Evolutionary conservation across 2,329 filamentous ascomycete genomes (phyloP).

Genomic region (Diaporthe ampelina): DNA sequence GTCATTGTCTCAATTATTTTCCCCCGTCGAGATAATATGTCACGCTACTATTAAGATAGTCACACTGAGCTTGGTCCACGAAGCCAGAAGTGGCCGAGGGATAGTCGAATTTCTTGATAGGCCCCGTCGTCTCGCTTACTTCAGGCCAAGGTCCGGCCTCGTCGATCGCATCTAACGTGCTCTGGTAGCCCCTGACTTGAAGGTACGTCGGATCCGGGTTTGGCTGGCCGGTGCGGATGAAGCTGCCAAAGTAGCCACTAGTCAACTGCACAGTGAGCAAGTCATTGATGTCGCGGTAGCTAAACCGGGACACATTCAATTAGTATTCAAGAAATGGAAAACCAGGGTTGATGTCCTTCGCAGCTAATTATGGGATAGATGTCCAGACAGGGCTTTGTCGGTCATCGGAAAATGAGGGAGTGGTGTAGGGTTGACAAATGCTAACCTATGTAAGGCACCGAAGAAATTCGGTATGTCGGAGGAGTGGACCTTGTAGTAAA

Average conservation of each 20-base stretch:
- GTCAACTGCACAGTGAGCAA: slow-evolving; percentile 23
- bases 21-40: slow-evolving; percentile 13
- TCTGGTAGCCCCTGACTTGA: slow-evolving; percentile 6
- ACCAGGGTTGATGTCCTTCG: background rate
- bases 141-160: slow-evolving; percentile 3
- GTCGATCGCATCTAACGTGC: background rate
- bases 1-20: background rate
- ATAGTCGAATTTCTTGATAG: slow-evolving; percentile 9
- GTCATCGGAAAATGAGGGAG: background rate
- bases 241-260: slow-evolving; percentile 9
- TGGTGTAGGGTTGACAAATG: too few species aligned
- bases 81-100: background rate
- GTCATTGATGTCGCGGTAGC: slow-evolving; percentile 9
- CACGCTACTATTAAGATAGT: slow-evolving; percentile 4
- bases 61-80: slow-evolving; percentile 6
- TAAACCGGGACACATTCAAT: background rate
- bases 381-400: too few species aligned
- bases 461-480: slow-evolving; percentile 17
- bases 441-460: slow-evolving; percentile 11
- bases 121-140: background rate
- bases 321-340: background rate
- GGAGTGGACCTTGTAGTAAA: slow-evolving; percentile 15
- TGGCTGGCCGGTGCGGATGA: slow-evolving; percentile 18
- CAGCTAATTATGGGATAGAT: background rate
- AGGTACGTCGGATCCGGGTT: background rate